phyloP scores from a whole-genome alignment of 768 basidiomycete genomes.

The Leucosporidium scottii region DNA sequence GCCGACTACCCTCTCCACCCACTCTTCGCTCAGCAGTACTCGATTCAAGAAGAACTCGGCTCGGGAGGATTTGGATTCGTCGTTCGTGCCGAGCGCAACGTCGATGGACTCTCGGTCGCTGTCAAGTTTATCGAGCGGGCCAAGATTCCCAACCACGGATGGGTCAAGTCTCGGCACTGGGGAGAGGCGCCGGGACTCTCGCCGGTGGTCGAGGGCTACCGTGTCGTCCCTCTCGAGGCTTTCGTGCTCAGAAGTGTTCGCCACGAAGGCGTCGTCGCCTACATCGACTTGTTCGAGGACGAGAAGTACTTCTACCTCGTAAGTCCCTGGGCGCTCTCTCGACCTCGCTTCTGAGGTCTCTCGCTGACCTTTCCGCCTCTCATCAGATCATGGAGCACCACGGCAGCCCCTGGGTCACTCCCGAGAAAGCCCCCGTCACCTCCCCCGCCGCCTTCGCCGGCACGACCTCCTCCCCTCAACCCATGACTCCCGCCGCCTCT shows the following conservation, averaged over 20 bases:
- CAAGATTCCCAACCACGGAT: slow-evolving; percentile 35
- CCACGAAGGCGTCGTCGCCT: slow-evolving; percentile 76
- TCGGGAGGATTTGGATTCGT: slow-evolving; percentile 94
- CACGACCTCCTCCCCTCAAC: slow-evolving; percentile 5
- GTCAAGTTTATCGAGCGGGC: slow-evolving; percentile 79
- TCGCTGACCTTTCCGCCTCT: too few species aligned
- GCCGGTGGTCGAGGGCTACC: slow-evolving; percentile 15
- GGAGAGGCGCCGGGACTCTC: slow-evolving; percentile 18
- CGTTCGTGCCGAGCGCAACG: slow-evolving; percentile 67
- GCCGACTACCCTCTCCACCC: slow-evolving; percentile 32
- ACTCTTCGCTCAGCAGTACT: slow-evolving; percentile 39
- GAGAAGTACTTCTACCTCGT: slow-evolving; percentile 78
- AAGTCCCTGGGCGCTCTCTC: slow-evolving; percentile 37
- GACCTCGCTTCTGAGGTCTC: not conserved
- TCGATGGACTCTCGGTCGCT: slow-evolving; percentile 63
- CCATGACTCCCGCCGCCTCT: slow-evolving; percentile 6
- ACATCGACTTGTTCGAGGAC: slow-evolving; percentile 79
- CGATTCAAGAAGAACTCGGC: slow-evolving; percentile 52
- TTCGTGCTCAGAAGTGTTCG: slow-evolving; percentile 64
- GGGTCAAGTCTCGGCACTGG: slow-evolving; percentile 38
- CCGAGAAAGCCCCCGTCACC: slow-evolving; percentile 11
- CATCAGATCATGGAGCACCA: slow-evolving; percentile 58
- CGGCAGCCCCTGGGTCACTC: slow-evolving; percentile 71
- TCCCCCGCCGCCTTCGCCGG: slow-evolving; percentile 8
- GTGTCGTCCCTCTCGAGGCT: slow-evolving; percentile 66